Base-by-base conservation (phyloP, 495 filamentous ascomycete species). In the Tuber microsphaerosporum region DNA sequence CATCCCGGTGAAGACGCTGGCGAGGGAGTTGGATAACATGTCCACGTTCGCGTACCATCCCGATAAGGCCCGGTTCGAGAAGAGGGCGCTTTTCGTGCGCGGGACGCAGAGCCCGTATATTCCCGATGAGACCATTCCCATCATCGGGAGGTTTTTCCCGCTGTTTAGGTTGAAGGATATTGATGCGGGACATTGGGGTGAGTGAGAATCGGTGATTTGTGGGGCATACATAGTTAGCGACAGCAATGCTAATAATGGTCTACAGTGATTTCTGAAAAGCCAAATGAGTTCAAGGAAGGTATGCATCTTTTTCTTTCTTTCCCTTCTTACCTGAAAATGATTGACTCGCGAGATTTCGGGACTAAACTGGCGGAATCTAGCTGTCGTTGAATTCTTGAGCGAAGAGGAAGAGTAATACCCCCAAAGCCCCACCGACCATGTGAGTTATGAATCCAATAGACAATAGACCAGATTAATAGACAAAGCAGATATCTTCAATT, bases 81-180 rank as follows among this genome's bases (percentile, higher is more conserved):
- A 92, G 69, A 92, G 91, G 9, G 90, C 92, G 56, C 86, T 99
- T 42, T 91, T 99, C 79, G 86, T 98, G 17, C 86, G 95, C 61
- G 94, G 95, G 4, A 94, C 92, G 0, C 88, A 87, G 80, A 97
- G 93, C 82, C 87, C 85, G 73, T 99, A 99, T 84, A 90, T 99
- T 1, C 88, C 91, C 2, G 94, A 97, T 79, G 92, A 97, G 81
- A 89, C 90, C n/a, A 83, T 99, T 44, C 94, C 95, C 16, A 84
- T 92, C 7, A 93, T 97, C 76, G 96, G 94, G 34, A 87, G 87
- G 76, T 97, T 98, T 84, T 99, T 97, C 83, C 95, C 95, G 42
- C 85, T 87, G 61, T 95, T 97, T 75, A 84, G 88, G 80, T 82
- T 97, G 45, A 89, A 87, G 20, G 94, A 97, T 85, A 88, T 97